Base-by-base conservation (phyloP, 2,329 filamentous ascomycete species). In the Davidsoniella virescens region DNA sequence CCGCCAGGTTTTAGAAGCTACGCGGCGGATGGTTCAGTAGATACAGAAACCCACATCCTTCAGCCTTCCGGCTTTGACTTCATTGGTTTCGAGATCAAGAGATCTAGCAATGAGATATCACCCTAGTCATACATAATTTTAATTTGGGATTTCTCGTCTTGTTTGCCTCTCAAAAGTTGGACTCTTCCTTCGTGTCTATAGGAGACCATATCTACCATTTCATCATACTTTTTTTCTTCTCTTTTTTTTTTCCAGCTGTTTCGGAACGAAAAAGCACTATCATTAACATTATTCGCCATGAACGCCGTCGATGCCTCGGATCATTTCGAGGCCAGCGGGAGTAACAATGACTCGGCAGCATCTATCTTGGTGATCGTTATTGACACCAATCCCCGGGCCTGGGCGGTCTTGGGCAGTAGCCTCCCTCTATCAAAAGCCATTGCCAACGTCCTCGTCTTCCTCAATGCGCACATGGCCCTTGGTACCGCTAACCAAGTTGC, bases 341-440 rank as follows among this genome's bases (percentile, higher is more conserved):
- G 23, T 20, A 65, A 69, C 50, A 67, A 71, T 58, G 67, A 67
- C 55, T 67, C 68, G 42, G 70, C 66, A 47, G 86, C 92, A 0
- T 94, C 90, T 12, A 80, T 98, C 36, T 78, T 95, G 48, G 83
- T 87, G 57, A 81, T 98, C 59, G 74, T 98, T 60, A 76, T 98
- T 68, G 92, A 98, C 69, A 95, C 90, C 23, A 98, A 98, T 63
- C 92, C 92, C 2, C 84, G 88, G 58, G 88, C 92, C 58, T 94
- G 92, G 92, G 80, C 85, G 5, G 73, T 85, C 54, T 76, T 96
- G 42, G 72, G 80, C 54, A 67, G 78, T 51, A 76, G 76, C 29
- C 78, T 96, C 6, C 79, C 90, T 25, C 76, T 98, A 54, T 84
- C 84, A 46, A 82, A 83, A 60, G 87, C 87, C 54, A 72, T 98